A percentile compares a stretch with the other conserved stretches of the same genome.
Evolutionary conservation across 225 moss, liverwort and hornwort genomes (phyloP).

Genomic region (Sphagnum tenellum): DNA sequence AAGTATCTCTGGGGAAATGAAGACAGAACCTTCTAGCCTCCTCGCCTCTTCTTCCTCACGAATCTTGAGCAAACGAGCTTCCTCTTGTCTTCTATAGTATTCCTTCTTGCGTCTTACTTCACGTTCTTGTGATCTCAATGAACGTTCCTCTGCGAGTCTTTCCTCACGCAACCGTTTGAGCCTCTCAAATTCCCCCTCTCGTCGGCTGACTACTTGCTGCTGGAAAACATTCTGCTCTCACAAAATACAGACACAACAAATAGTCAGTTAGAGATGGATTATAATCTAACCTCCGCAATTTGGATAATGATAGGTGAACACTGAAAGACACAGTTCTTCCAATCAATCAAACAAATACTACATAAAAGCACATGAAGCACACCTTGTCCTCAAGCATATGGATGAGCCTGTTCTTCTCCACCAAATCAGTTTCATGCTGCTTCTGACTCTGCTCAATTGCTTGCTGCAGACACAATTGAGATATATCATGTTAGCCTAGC

Average conservation of each 20-base stretch:
- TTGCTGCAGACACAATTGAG: slow-evolving; percentile 52
- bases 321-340: too few species aligned
- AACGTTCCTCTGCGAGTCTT: slow-evolving; percentile 73
- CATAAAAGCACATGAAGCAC: background rate
- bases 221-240: slow-evolving; percentile 56
- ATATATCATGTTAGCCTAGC: background rate
- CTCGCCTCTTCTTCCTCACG: slow-evolving; percentile 82
- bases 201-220: slow-evolving; percentile 70
- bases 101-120: slow-evolving; percentile 88
- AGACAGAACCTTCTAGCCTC: slow-evolving; percentile 67
- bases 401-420: slow-evolving; percentile 74
- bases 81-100: slow-evolving; percentile 62
- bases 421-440: slow-evolving; percentile 77
- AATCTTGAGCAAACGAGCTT: slow-evolving; percentile 62
- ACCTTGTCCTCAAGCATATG: slow-evolving; percentile 92
- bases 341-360: too few species aligned
- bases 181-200: slow-evolving; percentile 93
- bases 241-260: too few species aligned
- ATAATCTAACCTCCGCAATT: too few species aligned
- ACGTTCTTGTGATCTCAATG: slow-evolving; percentile 73
- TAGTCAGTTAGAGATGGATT: too few species aligned
- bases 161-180: slow-evolving; percentile 80
- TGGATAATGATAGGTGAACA: too few species aligned
- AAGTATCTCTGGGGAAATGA: background rate
- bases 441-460: slow-evolving; percentile 73